Evolutionary conservation across 495 filamentous ascomycete genomes (phyloP).

Genomic region (Venustampulla echinocandica): DNA sequence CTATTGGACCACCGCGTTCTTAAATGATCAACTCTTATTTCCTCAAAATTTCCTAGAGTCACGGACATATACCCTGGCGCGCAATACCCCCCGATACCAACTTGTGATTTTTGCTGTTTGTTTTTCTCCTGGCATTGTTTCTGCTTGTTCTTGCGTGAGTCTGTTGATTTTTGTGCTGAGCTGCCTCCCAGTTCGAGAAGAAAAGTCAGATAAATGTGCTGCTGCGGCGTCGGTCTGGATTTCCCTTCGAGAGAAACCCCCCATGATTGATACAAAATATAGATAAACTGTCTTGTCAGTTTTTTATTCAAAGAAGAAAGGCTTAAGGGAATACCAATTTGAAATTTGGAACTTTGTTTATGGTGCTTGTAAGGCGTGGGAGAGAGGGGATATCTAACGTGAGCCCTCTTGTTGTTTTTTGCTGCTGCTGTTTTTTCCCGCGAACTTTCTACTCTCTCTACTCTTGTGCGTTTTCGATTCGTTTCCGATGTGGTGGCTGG

Average conservation of each 20-base stretch:
- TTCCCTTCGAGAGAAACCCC: too few relatives aligned
- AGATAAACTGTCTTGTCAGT: slow-evolving; percentile 18
- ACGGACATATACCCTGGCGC: slow-evolving; percentile 28
- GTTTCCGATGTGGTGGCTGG: background rate
- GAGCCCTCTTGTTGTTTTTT: background rate
- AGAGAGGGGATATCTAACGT: slow-evolving; percentile 4
- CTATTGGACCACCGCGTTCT: slow-evolving; percentile 75
- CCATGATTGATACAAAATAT: slow-evolving; percentile 11
- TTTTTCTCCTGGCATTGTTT: slow-evolving; percentile 9
- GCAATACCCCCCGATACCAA: slow-evolving; percentile 25
- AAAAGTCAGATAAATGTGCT: slow-evolving; percentile 13
- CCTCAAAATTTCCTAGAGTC: slow-evolving; percentile 22
- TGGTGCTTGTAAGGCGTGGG: slow-evolving; percentile 17
- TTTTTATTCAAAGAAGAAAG: slow-evolving; percentile 11
- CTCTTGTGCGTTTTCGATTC: too few relatives aligned
- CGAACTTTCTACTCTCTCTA: background rate
- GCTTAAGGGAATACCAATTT: slow-evolving; percentile 26
- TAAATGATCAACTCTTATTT: slow-evolving; percentile 15
- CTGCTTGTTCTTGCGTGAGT: slow-evolving; percentile 6
- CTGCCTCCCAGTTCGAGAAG: slow-evolving; percentile 1
- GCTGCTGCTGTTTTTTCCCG: background rate
- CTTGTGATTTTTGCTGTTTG: slow-evolving; percentile 16
- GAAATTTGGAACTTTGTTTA: slow-evolving; percentile 19
- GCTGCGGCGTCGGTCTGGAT: slow-evolving; percentile 14
- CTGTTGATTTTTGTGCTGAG: slow-evolving; percentile 7